Base-by-base conservation (phyloP, 495 filamentous ascomycete species). In the Aspergillus panamensis region DNA sequence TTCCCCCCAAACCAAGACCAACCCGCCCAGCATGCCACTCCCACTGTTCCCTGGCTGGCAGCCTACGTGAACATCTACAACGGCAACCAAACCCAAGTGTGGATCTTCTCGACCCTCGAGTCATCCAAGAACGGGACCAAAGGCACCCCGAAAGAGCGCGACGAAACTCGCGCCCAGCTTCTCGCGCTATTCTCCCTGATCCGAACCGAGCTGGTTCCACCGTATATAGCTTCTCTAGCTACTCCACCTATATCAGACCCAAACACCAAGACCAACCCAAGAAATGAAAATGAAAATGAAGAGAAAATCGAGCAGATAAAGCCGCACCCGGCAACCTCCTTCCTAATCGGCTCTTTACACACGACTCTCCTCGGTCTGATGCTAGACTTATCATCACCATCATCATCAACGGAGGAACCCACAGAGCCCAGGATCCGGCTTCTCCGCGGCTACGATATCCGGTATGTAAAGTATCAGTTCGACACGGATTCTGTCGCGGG, bases 71-170 rank as follows among this genome's bases (percentile, higher is more conserved):
- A 89, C 66, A 70, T 86, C 25, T 75, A 76, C 32, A 65, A 75
- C 9, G 77, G 73, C 6, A 80, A 80, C 0, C 82, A 87, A 59
- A 88, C 85, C 17, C 79, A 87, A 60, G 71, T 83, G 13, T 80
- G 81, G 76, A 25, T 88, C 4, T 88, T 82, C 59, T 77, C 72
- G 30, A 83, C 81, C 17, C 61, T 82, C 1, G 85, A 87, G 60
- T 64, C 62, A n/a, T 9, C 31, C 3, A 16, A 25, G 25, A 25
- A 25, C 25, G 25, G 5, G 25, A 2, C 43, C 31, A 53, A 58
- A 6, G 37, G 31, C 32, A 31, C 43, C 39, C 19, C 54, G 32
- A 50, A 51, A 52, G n/a, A 45, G 42, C 53, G 43, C 3, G 8
- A 13, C 21, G 6, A 40, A 55, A 17, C 39, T 1, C 10, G 52